Evolutionary conservation across 495 filamentous ascomycete species (phyloP).

Genomic region (Penicillium desertorum): DNA sequence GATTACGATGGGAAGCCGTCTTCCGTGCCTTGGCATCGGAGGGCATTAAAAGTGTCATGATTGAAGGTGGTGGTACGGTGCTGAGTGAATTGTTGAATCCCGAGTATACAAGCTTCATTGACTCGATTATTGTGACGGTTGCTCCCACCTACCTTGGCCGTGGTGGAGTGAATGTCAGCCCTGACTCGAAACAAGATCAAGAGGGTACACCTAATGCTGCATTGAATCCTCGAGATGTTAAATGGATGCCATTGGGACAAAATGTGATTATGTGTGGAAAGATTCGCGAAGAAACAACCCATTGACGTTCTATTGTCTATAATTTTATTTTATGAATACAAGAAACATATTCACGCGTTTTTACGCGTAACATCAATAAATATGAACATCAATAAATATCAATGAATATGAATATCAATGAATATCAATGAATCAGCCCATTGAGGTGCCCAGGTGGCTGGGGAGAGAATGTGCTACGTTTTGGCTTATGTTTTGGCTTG

Average conservation of each 20-base stretch:
- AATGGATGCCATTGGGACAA: slow-evolving; percentile 69
- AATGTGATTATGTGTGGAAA: slow-evolving; percentile 79
- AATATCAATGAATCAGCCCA: not conserved
- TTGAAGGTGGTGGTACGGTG: slow-evolving; percentile 79
- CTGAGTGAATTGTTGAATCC: slow-evolving; percentile 70
- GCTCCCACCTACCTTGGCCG: slow-evolving; percentile 80
- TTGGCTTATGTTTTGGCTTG: slow-evolving; percentile 6
- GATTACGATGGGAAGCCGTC: slow-evolving; percentile 62
- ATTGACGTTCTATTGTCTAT: not conserved
- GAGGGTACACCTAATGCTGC: slow-evolving; percentile 54
- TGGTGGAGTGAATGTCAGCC: slow-evolving; percentile 72
- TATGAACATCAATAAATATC: not conserved
- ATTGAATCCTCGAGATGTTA: slow-evolving; percentile 62
- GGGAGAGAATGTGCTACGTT: slow-evolving; percentile 25
- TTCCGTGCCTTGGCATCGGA: slow-evolving; percentile 55
- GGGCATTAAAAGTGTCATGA: slow-evolving; percentile 77
- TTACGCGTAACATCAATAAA: not conserved
- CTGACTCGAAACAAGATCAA: slow-evolving; percentile 50
- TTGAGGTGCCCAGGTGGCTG: slow-evolving; percentile 15
- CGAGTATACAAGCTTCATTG: slow-evolving; percentile 61
- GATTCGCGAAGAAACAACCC: slow-evolving; percentile 30
- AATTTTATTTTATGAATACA: not conserved
- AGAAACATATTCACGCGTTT: not conserved
- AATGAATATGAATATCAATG: not conserved
- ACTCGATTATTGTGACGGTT: slow-evolving; percentile 77